These are phyloP conservation scores for Aspergillus persii DNA, from an alignment of 2,329 filamentous ascomycete genomes.

Conservation along the genomic window DNA sequence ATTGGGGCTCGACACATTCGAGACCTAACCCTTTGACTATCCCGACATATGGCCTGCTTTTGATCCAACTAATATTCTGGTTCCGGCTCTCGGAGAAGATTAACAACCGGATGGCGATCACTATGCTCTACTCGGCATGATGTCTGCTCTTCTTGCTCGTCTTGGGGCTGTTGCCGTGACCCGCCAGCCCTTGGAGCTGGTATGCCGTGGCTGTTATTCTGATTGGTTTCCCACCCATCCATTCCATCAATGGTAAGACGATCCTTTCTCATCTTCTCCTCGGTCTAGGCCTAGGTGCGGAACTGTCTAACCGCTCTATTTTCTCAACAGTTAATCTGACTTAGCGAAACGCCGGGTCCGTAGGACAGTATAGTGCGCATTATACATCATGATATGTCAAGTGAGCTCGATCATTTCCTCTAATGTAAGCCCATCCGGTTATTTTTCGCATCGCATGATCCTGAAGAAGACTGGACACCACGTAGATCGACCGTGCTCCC, in stretches of 20 bases:
- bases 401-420: slow-evolving; percentile 28
- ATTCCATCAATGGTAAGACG: slow-evolving; percentile 44
- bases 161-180: slow-evolving; percentile 45
- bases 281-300: neutral
- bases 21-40: slow-evolving; percentile 58
- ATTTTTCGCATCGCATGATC: neutral
- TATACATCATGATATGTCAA: slow-evolving; percentile 44
- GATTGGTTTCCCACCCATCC: slow-evolving; percentile 54
- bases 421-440: slow-evolving; percentile 12
- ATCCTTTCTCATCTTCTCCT: neutral
- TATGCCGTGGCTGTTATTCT: slow-evolving; percentile 50
- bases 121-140: slow-evolving; percentile 51
- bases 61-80: slow-evolving; percentile 52
- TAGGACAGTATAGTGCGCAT: slow-evolving; percentile 35
- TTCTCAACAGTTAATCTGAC: slow-evolving; percentile 21
- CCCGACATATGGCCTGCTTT: slow-evolving; percentile 52
- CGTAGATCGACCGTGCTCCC: slow-evolving; percentile 37
- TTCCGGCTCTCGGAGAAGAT: slow-evolving; percentile 53
- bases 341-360: slow-evolving; percentile 34
- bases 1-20: slow-evolving; percentile 52
- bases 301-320: neutral
- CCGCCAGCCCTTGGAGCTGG: slow-evolving; percentile 49
- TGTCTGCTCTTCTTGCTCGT: slow-evolving; percentile 51
- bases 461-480: slow-evolving; percentile 26
- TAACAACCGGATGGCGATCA: slow-evolving; percentile 52